Conservation (phyloP, 2,329 filamentous ascomycete genomes). For the Fusarium avenaceum region DNA sequence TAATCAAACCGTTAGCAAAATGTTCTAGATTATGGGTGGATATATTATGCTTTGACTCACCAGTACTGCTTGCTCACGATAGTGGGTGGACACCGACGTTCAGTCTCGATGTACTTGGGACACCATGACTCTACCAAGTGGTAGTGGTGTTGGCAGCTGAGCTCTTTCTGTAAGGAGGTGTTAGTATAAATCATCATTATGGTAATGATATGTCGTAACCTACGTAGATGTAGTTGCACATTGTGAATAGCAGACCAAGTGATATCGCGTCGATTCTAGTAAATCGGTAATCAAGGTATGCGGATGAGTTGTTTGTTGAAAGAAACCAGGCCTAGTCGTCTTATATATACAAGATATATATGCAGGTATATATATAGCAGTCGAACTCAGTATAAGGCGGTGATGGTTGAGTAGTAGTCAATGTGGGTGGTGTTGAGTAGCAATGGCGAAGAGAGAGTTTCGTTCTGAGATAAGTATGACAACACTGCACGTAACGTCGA, state of each 20-base stretch:
- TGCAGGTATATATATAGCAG: neutral
- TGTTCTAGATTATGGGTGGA: slow-evolving; percentile 6
- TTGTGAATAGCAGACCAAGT: slow-evolving; percentile 46
- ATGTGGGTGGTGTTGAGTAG: slow-evolving; percentile 17
- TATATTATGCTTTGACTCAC: slow-evolving; percentile 49
- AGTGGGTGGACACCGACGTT: slow-evolving; percentile 58
- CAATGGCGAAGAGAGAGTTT: slow-evolving; percentile 24
- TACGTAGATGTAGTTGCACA: slow-evolving; percentile 68
- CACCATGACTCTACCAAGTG: slow-evolving; percentile 64
- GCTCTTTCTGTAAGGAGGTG: slow-evolving; percentile 58
- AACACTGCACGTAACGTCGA: slow-evolving; percentile 27
- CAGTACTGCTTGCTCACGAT: slow-evolving; percentile 63
- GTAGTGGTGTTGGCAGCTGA: slow-evolving; percentile 66
- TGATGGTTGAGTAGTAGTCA: slow-evolving; percentile 22
- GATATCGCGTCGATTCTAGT: slow-evolving; percentile 6
- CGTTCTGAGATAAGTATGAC: slow-evolving; percentile 24
- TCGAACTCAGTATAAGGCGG: slow-evolving; percentile 17
- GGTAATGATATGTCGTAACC: slow-evolving; percentile 34
- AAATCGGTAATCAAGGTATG: slow-evolving; percentile 8
- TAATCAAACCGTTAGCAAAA: slow-evolving; percentile 44
- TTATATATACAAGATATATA: neutral
- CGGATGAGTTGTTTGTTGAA: neutral
- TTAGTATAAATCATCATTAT: slow-evolving; percentile 32
- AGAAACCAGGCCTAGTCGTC: neutral
- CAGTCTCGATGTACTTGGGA: slow-evolving; percentile 60